These are phyloP conservation scores for Cyclotella kingstonii DNA, from an alignment of 108 stramenopile species.

Conservation along the genomic window DNA sequence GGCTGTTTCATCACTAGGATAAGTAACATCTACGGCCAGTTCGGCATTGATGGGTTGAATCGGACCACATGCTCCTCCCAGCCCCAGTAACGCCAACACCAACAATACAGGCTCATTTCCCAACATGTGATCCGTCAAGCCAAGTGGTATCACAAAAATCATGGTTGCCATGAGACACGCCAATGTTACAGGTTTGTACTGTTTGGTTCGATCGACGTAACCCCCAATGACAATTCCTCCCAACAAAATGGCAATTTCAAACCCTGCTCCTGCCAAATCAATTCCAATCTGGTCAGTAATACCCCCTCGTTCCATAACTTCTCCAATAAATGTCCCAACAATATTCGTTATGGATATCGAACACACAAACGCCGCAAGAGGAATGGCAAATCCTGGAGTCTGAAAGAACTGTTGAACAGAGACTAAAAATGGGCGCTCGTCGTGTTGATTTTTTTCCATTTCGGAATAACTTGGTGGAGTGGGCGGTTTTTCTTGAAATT, in stretches of 20 bases:
- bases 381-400: conserved; percentile 62
- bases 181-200: conserved; percentile 82
- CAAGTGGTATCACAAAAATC: conserved; percentile 52
- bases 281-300: conserved; percentile 73
- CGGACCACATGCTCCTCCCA: conserved; percentile 53
- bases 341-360: conserved; percentile 83
- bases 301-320: conserved; percentile 85
- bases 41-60: conserved; percentile 69
- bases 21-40: conserved; percentile 63
- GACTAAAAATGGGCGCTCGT: conserved; percentile 79
- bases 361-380: conserved; percentile 79
- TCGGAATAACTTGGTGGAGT: conserved; percentile 43
- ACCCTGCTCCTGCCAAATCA: conserved; percentile 88
- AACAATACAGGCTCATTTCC: conserved; percentile 46
- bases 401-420: conserved; percentile 72
- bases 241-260: conserved; percentile 77
- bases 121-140: conserved; percentile 54
- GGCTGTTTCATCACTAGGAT: conserved; percentile 64
- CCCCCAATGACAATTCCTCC: conserved; percentile 87
- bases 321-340: conserved; percentile 87
- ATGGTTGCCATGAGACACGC: conserved; percentile 65
- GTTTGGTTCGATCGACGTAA: conserved; percentile 82
- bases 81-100: conserved; percentile 42
- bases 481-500: conserved; percentile 42
- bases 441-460: conserved; percentile 52